These are phyloP conservation scores for Colletotrichum melonis DNA, from an alignment of 2,329 filamentous ascomycete genomes.

Conservation along the genomic window DNA sequence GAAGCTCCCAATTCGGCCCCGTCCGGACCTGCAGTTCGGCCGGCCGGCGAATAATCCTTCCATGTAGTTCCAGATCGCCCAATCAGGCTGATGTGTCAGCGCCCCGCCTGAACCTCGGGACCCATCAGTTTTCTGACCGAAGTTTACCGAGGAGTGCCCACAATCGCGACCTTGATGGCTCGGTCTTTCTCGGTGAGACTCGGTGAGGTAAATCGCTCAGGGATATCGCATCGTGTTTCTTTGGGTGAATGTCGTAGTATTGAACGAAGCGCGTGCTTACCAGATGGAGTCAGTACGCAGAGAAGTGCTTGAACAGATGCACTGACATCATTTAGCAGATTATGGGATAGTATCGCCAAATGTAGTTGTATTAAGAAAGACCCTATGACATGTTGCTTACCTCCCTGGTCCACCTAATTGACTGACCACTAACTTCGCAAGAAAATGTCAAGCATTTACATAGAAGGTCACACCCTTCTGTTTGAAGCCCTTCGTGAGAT, in stretches of 20 bases:
- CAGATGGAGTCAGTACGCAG: too few species aligned
- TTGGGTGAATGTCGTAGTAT: too few species aligned
- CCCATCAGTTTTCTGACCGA: not conserved
- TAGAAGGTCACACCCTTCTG: not conserved
- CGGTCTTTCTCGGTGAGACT: not conserved
- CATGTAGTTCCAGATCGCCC: not conserved
- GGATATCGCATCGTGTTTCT: too few species aligned
- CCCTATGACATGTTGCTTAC: too few species aligned
- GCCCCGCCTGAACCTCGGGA: not conserved
- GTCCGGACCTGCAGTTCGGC: constrained; percentile 6
- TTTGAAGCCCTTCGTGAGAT: not conserved
- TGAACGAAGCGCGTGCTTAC: too few species aligned
- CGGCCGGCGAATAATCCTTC: not conserved
- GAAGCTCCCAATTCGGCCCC: constrained; percentile 1
- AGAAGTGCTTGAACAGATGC: too few species aligned
- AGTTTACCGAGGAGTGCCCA: not conserved
- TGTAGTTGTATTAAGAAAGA: too few species aligned
- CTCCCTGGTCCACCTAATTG: too few species aligned
- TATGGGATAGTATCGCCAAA: too few species aligned
- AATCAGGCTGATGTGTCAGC: not conserved
- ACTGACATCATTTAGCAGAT: too few species aligned
- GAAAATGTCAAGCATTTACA: too few species aligned
- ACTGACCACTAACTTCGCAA: too few species aligned
- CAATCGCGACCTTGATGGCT: not conserved
- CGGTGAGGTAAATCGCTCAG: not conserved